A percentile compares a stretch with the other conserved stretches of the same genome.
Evolutionary conservation across 306 rosid species (phyloP).

Genomic region (Coriaria nepalensis): DNA sequence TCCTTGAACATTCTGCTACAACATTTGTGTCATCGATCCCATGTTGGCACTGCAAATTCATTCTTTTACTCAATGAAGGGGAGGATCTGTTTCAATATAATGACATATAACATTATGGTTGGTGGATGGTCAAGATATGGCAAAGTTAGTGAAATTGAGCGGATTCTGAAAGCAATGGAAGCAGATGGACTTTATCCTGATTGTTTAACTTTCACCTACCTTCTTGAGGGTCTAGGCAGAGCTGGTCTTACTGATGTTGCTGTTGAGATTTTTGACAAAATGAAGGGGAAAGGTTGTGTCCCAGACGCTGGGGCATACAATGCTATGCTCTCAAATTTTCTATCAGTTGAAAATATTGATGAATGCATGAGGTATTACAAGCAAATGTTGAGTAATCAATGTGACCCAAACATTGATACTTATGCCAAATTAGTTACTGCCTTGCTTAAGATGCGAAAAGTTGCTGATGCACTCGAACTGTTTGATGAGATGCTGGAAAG

Average conservation of each 20-base stretch:
- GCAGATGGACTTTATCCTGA: conserved; percentile 45
- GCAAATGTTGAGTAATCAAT: conserved; percentile 34
- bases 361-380: conserved; percentile 45
- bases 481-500: conserved; percentile 66
- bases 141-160: conserved; percentile 43
- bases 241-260: conserved; percentile 50
- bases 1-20: conserved; percentile 50
- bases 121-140: conserved; percentile 72
- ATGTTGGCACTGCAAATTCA: conserved; percentile 49
- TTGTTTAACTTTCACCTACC: conserved; percentile 27
- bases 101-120: conserved; percentile 38
- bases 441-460: conserved; percentile 49
- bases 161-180: conserved; percentile 42
- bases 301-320: conserved; percentile 37
- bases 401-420: conserved; percentile 48
- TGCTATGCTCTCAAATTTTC: conserved; percentile 61
- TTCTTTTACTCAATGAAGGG: conserved; percentile 43
- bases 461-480: conserved; percentile 65
- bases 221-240: conserved; percentile 70
- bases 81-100: conserved; percentile 29
- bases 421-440: conserved; percentile 41
- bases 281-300: conserved; percentile 34
- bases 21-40: conserved; percentile 50
- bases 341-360: conserved; percentile 35
- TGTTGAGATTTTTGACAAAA: conserved; percentile 33